Evolutionary conservation across 495 filamentous ascomycete genomes (phyloP).

Genomic region (Filosporella fistucella): DNA sequence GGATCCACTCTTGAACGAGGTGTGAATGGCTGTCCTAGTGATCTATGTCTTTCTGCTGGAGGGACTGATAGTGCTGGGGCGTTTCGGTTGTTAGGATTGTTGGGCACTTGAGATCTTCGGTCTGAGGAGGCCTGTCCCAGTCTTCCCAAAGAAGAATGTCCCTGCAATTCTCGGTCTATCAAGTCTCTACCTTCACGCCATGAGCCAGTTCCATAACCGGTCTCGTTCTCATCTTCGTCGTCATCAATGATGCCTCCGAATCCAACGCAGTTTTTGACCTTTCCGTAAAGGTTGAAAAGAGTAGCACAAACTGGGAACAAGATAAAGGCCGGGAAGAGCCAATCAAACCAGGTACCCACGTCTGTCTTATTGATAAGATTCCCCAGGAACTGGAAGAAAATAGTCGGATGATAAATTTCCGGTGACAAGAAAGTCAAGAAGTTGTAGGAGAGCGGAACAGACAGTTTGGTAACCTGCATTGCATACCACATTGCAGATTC

Average conservation of each 20-base stretch:
- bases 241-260: slow-evolving; percentile 75
- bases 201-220: slow-evolving; percentile 68
- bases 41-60: slow-evolving; percentile 15
- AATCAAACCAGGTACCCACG: slow-evolving; percentile 79
- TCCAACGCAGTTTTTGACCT: slow-evolving; percentile 69
- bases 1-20: slow-evolving; percentile 10
- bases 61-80: slow-evolving; percentile 20
- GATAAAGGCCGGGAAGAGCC: slow-evolving; percentile 82
- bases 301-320: slow-evolving; percentile 79
- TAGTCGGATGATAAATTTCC: slow-evolving; percentile 60
- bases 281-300: slow-evolving; percentile 81
- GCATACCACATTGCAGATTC: slow-evolving; percentile 96
- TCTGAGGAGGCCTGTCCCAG: slow-evolving; percentile 17
- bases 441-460: slow-evolving; percentile 90
- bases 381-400: slow-evolving; percentile 86
- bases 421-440: slow-evolving; percentile 83
- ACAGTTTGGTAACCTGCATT: slow-evolving; percentile 81
- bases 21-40: slow-evolving; percentile 9
- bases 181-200: slow-evolving; percentile 94
- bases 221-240: slow-evolving; percentile 58
- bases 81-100: slow-evolving; percentile 20
- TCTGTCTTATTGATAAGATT: slow-evolving; percentile 78
- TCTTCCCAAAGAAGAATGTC: slow-evolving; percentile 46
- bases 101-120: slow-evolving; percentile 16
- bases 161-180: slow-evolving; percentile 83